Evolutionary conservation across 2,329 filamentous ascomycete genomes (phyloP).

Genomic region (Shiraia sp.): DNA sequence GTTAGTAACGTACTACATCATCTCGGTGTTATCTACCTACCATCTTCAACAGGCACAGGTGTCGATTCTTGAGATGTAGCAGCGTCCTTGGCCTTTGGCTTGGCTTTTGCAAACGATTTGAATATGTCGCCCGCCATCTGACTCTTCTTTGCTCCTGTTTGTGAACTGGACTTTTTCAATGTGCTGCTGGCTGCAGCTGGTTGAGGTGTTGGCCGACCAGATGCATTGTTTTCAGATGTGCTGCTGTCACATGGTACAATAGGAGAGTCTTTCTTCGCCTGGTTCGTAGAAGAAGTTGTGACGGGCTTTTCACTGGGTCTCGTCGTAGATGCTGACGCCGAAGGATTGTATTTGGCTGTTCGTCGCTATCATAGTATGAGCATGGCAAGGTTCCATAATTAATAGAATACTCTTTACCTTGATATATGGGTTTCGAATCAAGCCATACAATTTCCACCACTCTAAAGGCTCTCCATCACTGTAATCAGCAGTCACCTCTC

Average conservation of each 20-base stretch:
- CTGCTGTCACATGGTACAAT: slow-evolving; percentile 23
- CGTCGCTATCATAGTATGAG: slow-evolving; percentile 46
- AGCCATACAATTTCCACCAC: slow-evolving; percentile 67
- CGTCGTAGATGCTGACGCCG: slow-evolving; percentile 13
- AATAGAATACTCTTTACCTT: slow-evolving; percentile 46
- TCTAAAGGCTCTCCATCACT: slow-evolving; percentile 63
- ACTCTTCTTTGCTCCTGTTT: slow-evolving; percentile 60
- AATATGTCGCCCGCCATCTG: slow-evolving; percentile 66
- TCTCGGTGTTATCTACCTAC: slow-evolving; percentile 31
- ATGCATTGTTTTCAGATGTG: slow-evolving; percentile 40
- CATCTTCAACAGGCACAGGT: slow-evolving; percentile 53
- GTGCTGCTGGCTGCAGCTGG: slow-evolving; percentile 22
- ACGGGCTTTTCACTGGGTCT: slow-evolving; percentile 15
- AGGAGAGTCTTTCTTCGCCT: slow-evolving; percentile 24
- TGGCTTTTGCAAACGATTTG: slow-evolving; percentile 75
- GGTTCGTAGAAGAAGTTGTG: slow-evolving; percentile 19
- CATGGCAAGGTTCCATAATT: background rate
- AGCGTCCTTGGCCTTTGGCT: slow-evolving; percentile 56
- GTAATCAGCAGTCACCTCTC: slow-evolving; percentile 62
- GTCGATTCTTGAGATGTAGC: slow-evolving; percentile 50
- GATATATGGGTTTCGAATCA: slow-evolving; percentile 73
- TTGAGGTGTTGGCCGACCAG: slow-evolving; percentile 40
- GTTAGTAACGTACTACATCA: slow-evolving; percentile 26
- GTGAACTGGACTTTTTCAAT: slow-evolving; percentile 42
- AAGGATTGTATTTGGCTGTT: slow-evolving; percentile 40